Base-by-base conservation (phyloP, 148 eudicot genomes). In the Cornus kousa region DNA sequence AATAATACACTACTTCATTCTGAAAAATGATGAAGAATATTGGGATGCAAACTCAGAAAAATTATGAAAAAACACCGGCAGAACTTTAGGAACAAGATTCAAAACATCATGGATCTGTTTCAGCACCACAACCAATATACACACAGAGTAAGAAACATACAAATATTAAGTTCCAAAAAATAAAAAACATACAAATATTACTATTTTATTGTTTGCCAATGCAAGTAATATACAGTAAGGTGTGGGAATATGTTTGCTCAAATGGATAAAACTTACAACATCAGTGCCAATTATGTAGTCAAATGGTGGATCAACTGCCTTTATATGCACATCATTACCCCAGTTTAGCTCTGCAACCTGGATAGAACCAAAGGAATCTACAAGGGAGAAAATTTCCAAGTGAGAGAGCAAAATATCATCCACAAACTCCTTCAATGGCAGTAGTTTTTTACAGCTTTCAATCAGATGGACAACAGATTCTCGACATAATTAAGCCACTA, bases 241-340 rank as follows among this genome's bases (percentile, higher is more conserved):
- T 9, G 8, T 50, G 14, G 57, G 13, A 50, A 17, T 60, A 60
- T 16, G 35, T 35, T 39, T 37, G 71, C 70, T 12, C 13, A 28
- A 48, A n/a, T 6, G 67, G 66, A 53, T 70, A 75, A 43, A 62
- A 87, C 96, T 82, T 83, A 95, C 98, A 85, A 95, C 98, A 87
- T 95, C 97, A 70, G 97, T 95, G 82, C 98, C 98, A 82, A 95
- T 87, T 16, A 95, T 89, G 79, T 78, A 95, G 85, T 95, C 97
- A 80, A 87, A 95, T 35, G 98, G 98, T 73, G 96, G 94, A 80
- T 68, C 88, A 70, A 90, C 89, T 76, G 96, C 93, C 87, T 80
- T 89, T 79, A 95, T 88, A 79, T 95, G 97, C 86, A 88, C 94
- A 78, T 80, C 75, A 62, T 95, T 80, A 70, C 96, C 97, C 98